Conservation (phyloP, 306 rosid species). For the Sechiopsis laciniata region DNA sequence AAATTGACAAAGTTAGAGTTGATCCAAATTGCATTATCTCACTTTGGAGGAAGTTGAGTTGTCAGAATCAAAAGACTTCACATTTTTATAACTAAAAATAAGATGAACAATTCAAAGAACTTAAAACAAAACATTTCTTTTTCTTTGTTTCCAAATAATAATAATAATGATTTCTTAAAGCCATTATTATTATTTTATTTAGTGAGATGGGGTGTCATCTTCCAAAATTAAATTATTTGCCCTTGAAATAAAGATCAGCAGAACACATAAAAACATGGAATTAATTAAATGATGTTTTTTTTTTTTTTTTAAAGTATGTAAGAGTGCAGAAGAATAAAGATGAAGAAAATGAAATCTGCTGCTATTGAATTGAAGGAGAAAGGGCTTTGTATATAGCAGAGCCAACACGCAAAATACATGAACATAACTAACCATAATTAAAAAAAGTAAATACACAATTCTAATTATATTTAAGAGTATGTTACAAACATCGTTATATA, state of each 20-base stretch:
- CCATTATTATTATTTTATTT: constrained; percentile 10
- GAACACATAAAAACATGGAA: background rate
- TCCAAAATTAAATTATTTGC: background rate
- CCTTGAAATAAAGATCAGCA: background rate
- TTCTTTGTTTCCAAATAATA: background rate
- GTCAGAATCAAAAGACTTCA: background rate
- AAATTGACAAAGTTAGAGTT: background rate
- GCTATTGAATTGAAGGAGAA: too few species aligned
- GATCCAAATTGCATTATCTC: constrained; percentile 4
- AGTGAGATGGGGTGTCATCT: constrained; percentile 18
- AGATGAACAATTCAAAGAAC: constrained; percentile 16
- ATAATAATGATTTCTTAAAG: background rate
- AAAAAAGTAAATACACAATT: too few species aligned
- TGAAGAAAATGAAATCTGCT: too few species aligned
- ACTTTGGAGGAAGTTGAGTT: constrained; percentile 7
- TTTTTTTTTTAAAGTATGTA: too few species aligned
- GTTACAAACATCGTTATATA: too few species aligned
- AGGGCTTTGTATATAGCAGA: too few species aligned
- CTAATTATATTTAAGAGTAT: too few species aligned
- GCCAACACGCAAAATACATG: too few species aligned
- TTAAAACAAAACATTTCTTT: background rate
- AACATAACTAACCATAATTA: too few species aligned
- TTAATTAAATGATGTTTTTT: background rate
- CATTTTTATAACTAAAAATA: background rate
- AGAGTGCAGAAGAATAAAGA: too few species aligned